Conservation (phyloP, 2,329 filamentous ascomycete species). For the Acrocalymma vagum region DNA sequence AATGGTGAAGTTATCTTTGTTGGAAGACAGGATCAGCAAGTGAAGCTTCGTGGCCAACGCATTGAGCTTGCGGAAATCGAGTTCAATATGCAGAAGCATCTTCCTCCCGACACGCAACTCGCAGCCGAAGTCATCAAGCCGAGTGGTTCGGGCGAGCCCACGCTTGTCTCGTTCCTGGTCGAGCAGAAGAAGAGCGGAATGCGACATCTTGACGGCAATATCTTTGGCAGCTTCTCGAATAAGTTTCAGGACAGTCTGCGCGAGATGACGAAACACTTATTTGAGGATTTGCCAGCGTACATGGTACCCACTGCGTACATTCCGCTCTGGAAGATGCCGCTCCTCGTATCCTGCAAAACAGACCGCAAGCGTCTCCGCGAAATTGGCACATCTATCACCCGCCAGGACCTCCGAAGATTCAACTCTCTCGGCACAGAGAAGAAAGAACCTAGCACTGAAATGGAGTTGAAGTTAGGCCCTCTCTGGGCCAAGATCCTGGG, state of each 20-base stretch:
- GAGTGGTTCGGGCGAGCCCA: slow-evolving; percentile 37
- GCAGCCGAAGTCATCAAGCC: slow-evolving; percentile 60
- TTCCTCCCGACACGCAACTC: slow-evolving; percentile 47
- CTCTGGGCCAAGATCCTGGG: slow-evolving; percentile 44
- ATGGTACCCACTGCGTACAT: slow-evolving; percentile 48
- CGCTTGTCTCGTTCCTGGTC: slow-evolving; percentile 43
- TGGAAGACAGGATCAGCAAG: slow-evolving; percentile 47
- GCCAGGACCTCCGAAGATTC: slow-evolving; percentile 42
- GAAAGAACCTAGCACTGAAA: slow-evolving; percentile 44
- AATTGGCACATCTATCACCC: slow-evolving; percentile 39
- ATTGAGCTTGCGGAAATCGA: slow-evolving; percentile 50
- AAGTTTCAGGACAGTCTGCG: slow-evolving; percentile 37
- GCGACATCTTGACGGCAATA: slow-evolving; percentile 38
- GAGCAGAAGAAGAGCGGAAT: slow-evolving; percentile 40
- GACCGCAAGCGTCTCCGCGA: slow-evolving; percentile 45
- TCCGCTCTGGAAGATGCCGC: slow-evolving; percentile 45
- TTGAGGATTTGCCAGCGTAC: slow-evolving; percentile 39
- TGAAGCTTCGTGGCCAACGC: slow-evolving; percentile 52
- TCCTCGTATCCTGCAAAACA: slow-evolving; percentile 45
- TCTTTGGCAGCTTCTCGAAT: slow-evolving; percentile 40
- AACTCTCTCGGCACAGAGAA: slow-evolving; percentile 52
- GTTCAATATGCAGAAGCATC: slow-evolving; percentile 51
- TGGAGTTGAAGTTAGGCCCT: slow-evolving; percentile 35
- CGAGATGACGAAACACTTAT: slow-evolving; percentile 39
- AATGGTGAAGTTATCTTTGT: slow-evolving; percentile 46